A percentile compares a stretch with the other conserved stretches of the same genome.
Evolutionary conservation across 805 yeast species (phyloP).

Genomic region (Blastobotrys peoriensis): DNA sequence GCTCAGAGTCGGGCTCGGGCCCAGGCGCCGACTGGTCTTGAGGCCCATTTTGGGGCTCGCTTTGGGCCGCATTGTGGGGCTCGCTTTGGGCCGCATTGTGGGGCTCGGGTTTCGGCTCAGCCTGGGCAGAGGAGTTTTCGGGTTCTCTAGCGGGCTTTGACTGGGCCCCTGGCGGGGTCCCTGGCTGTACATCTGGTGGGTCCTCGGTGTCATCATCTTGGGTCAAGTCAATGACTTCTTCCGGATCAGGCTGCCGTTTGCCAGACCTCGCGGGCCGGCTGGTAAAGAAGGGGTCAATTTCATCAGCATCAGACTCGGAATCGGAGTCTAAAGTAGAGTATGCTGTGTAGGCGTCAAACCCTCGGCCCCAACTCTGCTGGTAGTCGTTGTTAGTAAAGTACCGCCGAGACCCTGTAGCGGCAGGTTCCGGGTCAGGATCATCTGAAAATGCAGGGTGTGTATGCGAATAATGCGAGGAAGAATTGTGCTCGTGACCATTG

Average conservation of each 20-base stretch:
- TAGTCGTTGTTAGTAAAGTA: background rate
- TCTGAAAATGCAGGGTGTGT: background rate
- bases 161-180: background rate
- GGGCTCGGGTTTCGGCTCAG: background rate
- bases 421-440: background rate
- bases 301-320: background rate
- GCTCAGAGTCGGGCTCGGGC: background rate
- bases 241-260: background rate
- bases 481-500: no score
- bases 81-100: background rate
- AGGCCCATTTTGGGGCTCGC: background rate
- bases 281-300: background rate
- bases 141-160: background rate
- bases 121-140: background rate
- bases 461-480: no score
- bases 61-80: background rate
- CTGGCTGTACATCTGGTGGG: background rate
- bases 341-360: background rate
- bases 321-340: background rate
- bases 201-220: conserved; percentile 1
- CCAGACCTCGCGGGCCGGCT: background rate
- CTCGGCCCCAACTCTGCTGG: background rate
- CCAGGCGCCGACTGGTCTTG: background rate
- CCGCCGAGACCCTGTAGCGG: background rate
- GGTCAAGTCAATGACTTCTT: conserved; percentile 3